Evolutionary conservation across 2,329 filamentous ascomycete species (phyloP), one percentile per base, ranked within the genome.

Genomic region (Teratosphaeria zuluensis): DNA sequence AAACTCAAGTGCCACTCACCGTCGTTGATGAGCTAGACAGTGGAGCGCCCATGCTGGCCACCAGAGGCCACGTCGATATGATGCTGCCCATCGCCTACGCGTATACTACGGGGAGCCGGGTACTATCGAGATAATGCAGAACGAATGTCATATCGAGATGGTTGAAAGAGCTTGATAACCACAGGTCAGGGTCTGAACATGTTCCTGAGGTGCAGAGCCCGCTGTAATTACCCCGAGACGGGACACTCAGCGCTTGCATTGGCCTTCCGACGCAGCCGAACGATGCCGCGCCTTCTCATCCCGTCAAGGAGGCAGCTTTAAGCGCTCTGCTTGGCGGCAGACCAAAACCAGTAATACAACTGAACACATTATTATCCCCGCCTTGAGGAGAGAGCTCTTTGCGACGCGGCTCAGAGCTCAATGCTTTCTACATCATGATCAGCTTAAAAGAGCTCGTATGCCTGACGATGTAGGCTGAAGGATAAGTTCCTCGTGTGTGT

Each of bases 381-480:
- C 59, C 80, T 79, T 53, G 51, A 53, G 51, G 31, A 30, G 21
- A 16, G 9, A 7, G 9, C 51, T 53, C 12, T 30, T 28, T 28
- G 24, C 24, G 24, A 28, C 24, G 28, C 30, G 21, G 4, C 21
- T 52, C 21, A 52, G 30, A 19, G 51, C 21, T 53, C 52, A 16
- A 31, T 31, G 52, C 12, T 31, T 53, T 14, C 52, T 31, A 6
- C 28, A 53, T 35, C 32, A n/a, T 31, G 52, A 53, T 31, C 28
- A 53, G 16, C n/a, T 53, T n/a, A 32, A 30, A 53, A 12, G 4
- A 53, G 72, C 90, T 92, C 57, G 82, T 80, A 1, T 79, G 42
- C 42, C 42, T 48, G n/a, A 5, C 21, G 8, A 32, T 32, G 28
- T 28, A 6, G 52, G 14, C 4, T 31, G 12, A 21, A 53, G 19